Base-by-base conservation (phyloP, 2,329 filamentous ascomycete genomes). In the Sporothrix brunneoviolacea region DNA sequence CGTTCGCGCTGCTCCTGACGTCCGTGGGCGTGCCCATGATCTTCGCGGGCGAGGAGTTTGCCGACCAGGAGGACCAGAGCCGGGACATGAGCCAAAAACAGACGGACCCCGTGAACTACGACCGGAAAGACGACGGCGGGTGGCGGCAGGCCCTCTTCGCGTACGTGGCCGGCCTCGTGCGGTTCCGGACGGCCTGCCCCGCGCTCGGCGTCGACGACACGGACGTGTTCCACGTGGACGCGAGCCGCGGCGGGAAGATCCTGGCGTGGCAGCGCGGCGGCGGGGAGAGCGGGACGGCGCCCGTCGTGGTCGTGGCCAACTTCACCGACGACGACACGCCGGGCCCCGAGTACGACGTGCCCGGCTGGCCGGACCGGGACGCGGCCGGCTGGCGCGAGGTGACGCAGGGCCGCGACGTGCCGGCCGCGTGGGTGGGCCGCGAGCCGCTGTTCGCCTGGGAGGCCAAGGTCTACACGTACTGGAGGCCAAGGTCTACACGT, bases 21-120 rank as follows among this genome's bases (percentile, higher is more conserved):
- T 57, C 54, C 18, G 59, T 61, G 16, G 59, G 60, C n/a, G 46
- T 59, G 8, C 60, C 59, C 30, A 60, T 61, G 58, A 61, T 61
- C 19, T 58, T 61, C 37, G 60, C 60, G 2, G 60, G 60, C n/a
- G 60, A 61, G 50, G 59, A 61, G 55, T 61, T 61, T 39, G 52
- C 51, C 32, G 60, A 61, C 51, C 54, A 58, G 50, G 55, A 59
- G 51, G 60, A 61, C 28, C 57, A 54, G 44, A 59, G 57, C 49
- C 33, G 47, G 13, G 54, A 57, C 24, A 57, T 58, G 53, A n/a
- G 46, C 12, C 43, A 55, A 48, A 61, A 61, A 56, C 60, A 61
- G 54, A 49, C 48, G 4, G 60, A 61, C 39, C 57, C 59, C 2
- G 60, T 62, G 51, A 61, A 62, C 48, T 61, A 61, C 35, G 40